phyloP scores from a whole-genome alignment of 176 grass and related monocot genomes.

The Oryza glumipatula region DNA sequence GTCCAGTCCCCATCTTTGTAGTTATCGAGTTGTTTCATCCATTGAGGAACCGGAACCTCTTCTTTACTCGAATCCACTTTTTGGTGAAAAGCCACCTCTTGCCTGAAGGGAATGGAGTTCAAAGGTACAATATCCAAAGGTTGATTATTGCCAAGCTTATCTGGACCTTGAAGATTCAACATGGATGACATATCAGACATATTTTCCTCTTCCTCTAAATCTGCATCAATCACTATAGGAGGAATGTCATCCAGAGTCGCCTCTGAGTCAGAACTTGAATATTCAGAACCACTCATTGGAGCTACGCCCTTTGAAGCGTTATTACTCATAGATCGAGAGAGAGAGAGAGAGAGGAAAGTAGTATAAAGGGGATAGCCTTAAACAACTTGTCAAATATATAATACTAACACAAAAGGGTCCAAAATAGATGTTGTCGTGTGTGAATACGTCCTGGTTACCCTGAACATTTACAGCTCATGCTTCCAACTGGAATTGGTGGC shows the following conservation, averaged over 20 bases:
- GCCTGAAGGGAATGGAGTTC: background rate
- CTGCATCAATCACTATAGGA: background rate
- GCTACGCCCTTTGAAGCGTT: background rate
- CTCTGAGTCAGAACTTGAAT: background rate
- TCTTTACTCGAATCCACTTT: background rate
- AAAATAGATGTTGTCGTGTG: background rate
- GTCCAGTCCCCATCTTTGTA: background rate
- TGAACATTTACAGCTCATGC: background rate
- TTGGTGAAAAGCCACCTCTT: background rate
- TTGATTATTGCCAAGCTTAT: background rate
- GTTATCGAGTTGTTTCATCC: background rate
- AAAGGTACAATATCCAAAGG: background rate
- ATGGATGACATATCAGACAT: background rate
- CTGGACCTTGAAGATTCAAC: background rate
- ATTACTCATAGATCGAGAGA: background rate
- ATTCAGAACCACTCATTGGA: background rate
- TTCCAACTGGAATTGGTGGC: background rate
- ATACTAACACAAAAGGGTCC: background rate
- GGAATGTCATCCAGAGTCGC: background rate
- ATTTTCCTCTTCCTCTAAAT: background rate
- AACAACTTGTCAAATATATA: background rate
- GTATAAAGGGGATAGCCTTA: no score
- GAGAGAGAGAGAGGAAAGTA: no score
- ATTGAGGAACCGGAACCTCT: background rate
- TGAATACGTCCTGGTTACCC: background rate